Percentiles rank a stretch among this genome's conserved stretches.
Evolutionary conservation across 2,329 filamentous ascomycete genomes (phyloP).

Genomic region (Chaetoscypha palmicola): DNA sequence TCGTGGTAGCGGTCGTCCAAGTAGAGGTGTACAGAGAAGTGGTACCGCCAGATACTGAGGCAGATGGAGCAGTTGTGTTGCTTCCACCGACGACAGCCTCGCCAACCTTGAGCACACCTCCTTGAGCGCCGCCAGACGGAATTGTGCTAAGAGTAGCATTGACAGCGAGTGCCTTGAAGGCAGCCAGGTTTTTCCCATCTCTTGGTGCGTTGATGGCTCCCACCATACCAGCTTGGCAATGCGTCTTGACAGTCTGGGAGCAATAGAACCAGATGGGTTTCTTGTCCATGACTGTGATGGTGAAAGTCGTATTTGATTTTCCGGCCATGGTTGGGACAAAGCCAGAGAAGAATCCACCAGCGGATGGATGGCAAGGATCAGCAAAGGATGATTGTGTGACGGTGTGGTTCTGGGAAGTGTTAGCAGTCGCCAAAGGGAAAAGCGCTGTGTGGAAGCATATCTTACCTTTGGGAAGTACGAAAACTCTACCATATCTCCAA

Average conservation of each 20-base stretch:
- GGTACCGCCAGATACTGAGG: background rate
- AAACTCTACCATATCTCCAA: conserved; percentile 31
- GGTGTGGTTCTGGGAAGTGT: conserved; percentile 29
- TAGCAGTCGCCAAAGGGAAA: conserved; percentile 1
- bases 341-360: conserved; percentile 34
- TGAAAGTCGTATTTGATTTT: conserved; percentile 32
- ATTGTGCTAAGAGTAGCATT: conserved; percentile 32
- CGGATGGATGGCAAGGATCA: conserved; percentile 35
- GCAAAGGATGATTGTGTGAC: conserved; percentile 35
- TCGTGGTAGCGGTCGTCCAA: background rate
- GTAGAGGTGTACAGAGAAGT: background rate
- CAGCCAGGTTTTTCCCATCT: conserved; percentile 34
- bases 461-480: conserved; percentile 29
- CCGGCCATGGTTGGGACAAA: conserved; percentile 33
- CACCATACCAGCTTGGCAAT: conserved; percentile 45
- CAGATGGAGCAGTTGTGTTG: background rate
- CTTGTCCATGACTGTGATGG: conserved; percentile 34
- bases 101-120: conserved; percentile 29
- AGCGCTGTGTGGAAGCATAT: background rate
- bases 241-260: conserved; percentile 27
- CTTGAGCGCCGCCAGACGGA: conserved; percentile 30
- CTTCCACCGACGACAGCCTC: too few species aligned
- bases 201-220: conserved; percentile 40
- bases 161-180: conserved; percentile 32
- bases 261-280: conserved; percentile 40